Base-by-base conservation (phyloP, 164 flowering plant species). In the Paratinospora sagittata region DNA sequence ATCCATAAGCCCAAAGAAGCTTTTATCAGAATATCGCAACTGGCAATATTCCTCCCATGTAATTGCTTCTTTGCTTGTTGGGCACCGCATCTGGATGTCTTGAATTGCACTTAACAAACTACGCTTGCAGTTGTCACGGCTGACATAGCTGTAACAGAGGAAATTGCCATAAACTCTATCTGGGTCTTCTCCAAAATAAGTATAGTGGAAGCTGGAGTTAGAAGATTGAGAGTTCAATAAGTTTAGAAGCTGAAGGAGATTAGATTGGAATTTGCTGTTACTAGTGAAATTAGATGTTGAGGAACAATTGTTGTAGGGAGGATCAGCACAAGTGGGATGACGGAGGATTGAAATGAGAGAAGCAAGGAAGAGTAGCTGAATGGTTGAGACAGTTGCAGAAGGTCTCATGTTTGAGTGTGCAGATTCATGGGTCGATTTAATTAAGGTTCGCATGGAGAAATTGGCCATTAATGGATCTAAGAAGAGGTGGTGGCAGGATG, bases 21-120 rank as follows among this genome's bases (percentile, higher is more conserved):
- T 66, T 14, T 2, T 1, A 30, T 65, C 27, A 1, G 87, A 81
- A 55, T 77, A 80, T 12, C 82, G 81, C 41, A 84, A 27, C 37
- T 72, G 80, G 52, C 85, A 82, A 0, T 23, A 0, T 23, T 82
- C 85, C 30, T 76, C 79, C 82, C 87, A 81, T 8, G 71, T 63
- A 21, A 71, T 17, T 2, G 85, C 82, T 60, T 80, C 78, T 8
- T 19, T 76, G 21, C 57, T 65, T 23, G 66, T 71, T 13, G 80
- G 78, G 61, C 83, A 82, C 16, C 65, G 68, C 1, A 13, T 11
- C 14, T 21, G 2, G 26, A 80, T 57, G 41, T 69, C 60, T 3
- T 63, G 8, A 11, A 43, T 5, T 13, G 84, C 82, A 1, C 27
- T 41, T 11, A 21, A 3, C 14, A 77, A 33, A 68, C 85, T 78